Evolutionary conservation across 176 grass and related monocot species (phyloP).

Genomic region (Carex pumila): DNA sequence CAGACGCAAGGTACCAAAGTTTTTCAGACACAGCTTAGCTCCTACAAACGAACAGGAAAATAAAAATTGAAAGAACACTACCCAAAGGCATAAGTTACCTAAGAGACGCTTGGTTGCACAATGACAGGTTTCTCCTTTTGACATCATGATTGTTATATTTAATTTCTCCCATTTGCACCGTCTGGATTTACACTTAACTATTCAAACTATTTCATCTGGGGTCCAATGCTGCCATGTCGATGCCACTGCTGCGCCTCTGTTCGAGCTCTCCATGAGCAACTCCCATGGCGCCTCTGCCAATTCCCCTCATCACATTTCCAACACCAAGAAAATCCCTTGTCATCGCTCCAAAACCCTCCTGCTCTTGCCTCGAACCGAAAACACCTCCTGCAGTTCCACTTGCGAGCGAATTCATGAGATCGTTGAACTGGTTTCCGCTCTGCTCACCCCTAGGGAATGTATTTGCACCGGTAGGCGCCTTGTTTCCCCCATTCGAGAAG

Average conservation of each 20-base stretch:
- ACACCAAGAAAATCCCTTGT: conserved; percentile 97
- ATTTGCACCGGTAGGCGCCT: conserved; percentile 1
- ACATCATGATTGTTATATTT: not conserved
- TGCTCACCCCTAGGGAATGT: conserved; percentile 8
- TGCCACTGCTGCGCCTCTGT: conserved; percentile 10
- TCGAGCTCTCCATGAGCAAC: conserved; percentile 22
- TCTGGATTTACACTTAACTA: not conserved
- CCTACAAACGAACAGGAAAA: not conserved
- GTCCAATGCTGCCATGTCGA: conserved; percentile 59
- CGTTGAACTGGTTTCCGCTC: conserved; percentile 55
- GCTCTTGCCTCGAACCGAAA: conserved; percentile 23
- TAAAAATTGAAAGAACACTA: not conserved
- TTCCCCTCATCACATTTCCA: conserved; percentile 43
- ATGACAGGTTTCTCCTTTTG: not conserved
- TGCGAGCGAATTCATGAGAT: conserved; percentile 68
- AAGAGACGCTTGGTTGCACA: not conserved
- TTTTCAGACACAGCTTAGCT: conserved; percentile 14
- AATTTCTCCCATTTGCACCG: not conserved
- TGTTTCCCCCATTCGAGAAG: conserved; percentile 25
- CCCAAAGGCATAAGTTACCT: not conserved
- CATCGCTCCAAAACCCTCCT: conserved; percentile 14
- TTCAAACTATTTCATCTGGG: conserved; percentile 55
- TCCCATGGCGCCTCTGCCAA: conserved; percentile 32
- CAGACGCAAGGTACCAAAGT: conserved; percentile 10
- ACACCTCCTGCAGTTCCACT: conserved; percentile 17